Conservation (phyloP, 2,329 filamentous ascomycete genomes). For the Claviceps lovelessii region DNA sequence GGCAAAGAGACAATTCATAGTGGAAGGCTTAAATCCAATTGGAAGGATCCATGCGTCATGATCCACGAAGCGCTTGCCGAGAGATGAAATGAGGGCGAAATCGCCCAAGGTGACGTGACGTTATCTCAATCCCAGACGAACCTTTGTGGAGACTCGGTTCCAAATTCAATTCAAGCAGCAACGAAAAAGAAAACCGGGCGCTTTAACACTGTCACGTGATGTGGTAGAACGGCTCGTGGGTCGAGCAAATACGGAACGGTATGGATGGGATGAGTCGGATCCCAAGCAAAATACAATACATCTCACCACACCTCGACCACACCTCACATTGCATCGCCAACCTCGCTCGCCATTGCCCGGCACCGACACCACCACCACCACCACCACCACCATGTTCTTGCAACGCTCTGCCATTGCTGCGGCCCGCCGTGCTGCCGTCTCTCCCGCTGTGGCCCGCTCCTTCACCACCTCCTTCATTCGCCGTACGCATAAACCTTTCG, state of each 20-base stretch:
- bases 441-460: conserved; percentile 40
- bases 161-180: no score
- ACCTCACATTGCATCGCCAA: conserved; percentile 3
- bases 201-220: conserved; percentile 5
- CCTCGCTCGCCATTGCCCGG: conserved; percentile 5
- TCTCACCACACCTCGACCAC: conserved; percentile 4
- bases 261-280: conserved; percentile 2
- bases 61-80: background rate
- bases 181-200: background rate
- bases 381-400: conserved; percentile 39
- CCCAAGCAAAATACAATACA: conserved; percentile 1
- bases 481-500: conserved; percentile 29
- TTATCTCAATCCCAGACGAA: background rate
- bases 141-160: background rate
- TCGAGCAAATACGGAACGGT: background rate
- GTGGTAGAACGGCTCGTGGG: conserved; percentile 1
- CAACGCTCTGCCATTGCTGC: conserved; percentile 47
- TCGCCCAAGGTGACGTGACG: background rate
- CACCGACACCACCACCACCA: conserved; percentile 16
- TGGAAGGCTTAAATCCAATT: background rate
- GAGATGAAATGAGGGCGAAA: no score
- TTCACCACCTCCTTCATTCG: conserved; percentile 47
- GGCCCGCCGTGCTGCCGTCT: conserved; percentile 43
- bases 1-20: background rate
- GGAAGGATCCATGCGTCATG: background rate